Percentiles rank a stretch among this genome's conserved stretches.
These are phyloP conservation scores for Penicillium flavigenum DNA, from an alignment of 495 filamentous ascomycete species.

Conservation along the genomic window DNA sequence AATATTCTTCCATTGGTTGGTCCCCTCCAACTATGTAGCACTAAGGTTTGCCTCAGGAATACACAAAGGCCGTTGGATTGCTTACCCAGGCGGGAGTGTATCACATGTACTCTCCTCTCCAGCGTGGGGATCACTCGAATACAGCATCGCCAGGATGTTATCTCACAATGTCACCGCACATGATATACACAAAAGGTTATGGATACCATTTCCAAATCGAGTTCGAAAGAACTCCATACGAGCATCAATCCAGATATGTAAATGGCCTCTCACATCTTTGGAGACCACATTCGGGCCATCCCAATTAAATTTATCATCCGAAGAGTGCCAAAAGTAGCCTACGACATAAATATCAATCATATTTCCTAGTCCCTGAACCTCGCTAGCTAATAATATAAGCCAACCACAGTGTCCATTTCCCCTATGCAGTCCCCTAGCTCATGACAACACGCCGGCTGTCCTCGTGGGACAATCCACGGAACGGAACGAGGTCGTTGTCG, in stretches of 20 bases:
- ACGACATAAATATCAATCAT: background rate
- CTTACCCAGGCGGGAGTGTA: background rate
- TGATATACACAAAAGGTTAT: background rate
- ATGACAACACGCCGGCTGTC: background rate
- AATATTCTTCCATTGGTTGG: too few relatives aligned
- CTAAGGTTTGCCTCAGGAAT: too few relatives aligned
- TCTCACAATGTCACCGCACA: background rate
- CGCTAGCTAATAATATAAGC: background rate
- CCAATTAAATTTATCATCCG: background rate
- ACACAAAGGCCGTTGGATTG: background rate
- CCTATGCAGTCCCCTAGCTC: background rate
- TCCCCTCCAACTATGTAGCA: too few relatives aligned
- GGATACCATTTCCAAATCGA: too few relatives aligned
- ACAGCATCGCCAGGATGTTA: background rate
- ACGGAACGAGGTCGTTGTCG: conserved; percentile 29
- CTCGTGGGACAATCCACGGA: conserved; percentile 16
- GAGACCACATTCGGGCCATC: background rate
- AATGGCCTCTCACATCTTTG: background rate
- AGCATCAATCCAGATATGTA: background rate
- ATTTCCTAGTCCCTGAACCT: background rate
- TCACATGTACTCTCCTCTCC: background rate
- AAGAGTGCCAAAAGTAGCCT: background rate
- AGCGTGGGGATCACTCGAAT: background rate
- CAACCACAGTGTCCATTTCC: conserved; percentile 1
- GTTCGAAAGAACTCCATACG: background rate